Conservation (phyloP, 2,329 filamentous ascomycete genomes). For the Aspergillus sp. region DNA sequence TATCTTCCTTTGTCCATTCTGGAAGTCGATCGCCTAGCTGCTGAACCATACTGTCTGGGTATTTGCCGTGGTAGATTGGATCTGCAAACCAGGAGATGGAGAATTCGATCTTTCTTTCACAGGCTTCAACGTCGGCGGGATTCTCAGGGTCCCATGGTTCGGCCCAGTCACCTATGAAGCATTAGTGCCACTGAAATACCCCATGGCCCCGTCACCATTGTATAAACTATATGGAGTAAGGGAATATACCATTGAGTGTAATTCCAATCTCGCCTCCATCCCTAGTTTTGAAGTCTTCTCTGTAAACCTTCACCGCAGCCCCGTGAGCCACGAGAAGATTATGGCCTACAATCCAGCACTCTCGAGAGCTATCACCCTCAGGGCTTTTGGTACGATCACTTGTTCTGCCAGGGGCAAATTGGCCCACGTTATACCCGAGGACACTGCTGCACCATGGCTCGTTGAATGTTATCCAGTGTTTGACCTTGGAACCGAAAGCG, state of each 20-base stretch:
- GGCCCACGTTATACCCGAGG: slow-evolving; percentile 71
- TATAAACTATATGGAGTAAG: neutral
- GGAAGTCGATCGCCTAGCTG: slow-evolving; percentile 77
- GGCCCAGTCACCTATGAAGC: slow-evolving; percentile 61
- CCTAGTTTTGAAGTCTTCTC: slow-evolving; percentile 71
- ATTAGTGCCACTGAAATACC: neutral
- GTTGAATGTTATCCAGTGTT: slow-evolving; percentile 88
- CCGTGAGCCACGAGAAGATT: slow-evolving; percentile 76
- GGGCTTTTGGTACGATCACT: slow-evolving; percentile 68
- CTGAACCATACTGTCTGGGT: slow-evolving; percentile 76
- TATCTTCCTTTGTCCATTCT: slow-evolving; percentile 67
- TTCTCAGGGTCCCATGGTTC: slow-evolving; percentile 80
- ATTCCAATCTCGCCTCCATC: slow-evolving; percentile 78
- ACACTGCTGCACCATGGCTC: slow-evolving; percentile 84
- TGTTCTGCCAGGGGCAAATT: slow-evolving; percentile 77
- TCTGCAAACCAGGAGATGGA: slow-evolving; percentile 85
- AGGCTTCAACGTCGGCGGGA: slow-evolving; percentile 69
- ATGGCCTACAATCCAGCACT: slow-evolving; percentile 81
- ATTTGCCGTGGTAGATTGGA: slow-evolving; percentile 78
- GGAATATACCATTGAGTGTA: slow-evolving; percentile 66
- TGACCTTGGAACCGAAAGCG: slow-evolving; percentile 67
- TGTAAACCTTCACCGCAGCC: slow-evolving; percentile 73
- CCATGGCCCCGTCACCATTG: too few relatives aligned
- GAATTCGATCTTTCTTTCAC: slow-evolving; percentile 79
- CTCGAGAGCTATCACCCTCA: slow-evolving; percentile 68